A percentile compares a stretch with the other conserved stretches of the same genome.
phyloP scores from a whole-genome alignment of 1,284 basidiomycete genomes.

The Melampsora americana region DNA sequence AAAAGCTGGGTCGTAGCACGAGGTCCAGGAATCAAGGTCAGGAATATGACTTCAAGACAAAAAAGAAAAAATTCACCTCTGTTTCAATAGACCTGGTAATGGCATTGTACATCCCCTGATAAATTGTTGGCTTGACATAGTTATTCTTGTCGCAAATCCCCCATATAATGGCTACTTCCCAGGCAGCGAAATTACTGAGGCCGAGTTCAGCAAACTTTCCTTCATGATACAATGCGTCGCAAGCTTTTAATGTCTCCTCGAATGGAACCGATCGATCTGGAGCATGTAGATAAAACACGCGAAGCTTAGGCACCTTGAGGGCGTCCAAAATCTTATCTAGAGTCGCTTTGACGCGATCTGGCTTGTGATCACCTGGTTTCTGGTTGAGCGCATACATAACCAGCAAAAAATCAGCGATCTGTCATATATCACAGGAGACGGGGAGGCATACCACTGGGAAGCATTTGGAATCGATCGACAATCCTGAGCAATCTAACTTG shows the following conservation, averaged over 20 bases:
- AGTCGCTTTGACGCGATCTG: neutral
- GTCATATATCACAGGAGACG: neutral
- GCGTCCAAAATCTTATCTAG: neutral
- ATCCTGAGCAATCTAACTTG: neutral
- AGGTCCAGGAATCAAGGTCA: neutral
- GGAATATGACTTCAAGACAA: neutral
- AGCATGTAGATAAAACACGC: slow-evolving; percentile 40
- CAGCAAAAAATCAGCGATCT: neutral
- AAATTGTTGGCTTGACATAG: slow-evolving; percentile 38
- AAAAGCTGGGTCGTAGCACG: neutral
- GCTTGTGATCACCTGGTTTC: slow-evolving; percentile 19
- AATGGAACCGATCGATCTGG: slow-evolving; percentile 40
- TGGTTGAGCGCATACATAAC: neutral
- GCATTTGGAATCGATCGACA: slow-evolving; percentile 19
- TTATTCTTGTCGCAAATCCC: slow-evolving; percentile 45
- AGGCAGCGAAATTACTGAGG: slow-evolving; percentile 16
- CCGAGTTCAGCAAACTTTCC: slow-evolving; percentile 42
- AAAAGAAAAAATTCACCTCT: slow-evolving; percentile 56
- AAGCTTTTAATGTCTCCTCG: slow-evolving; percentile 27
- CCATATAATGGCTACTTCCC: slow-evolving; percentile 48
- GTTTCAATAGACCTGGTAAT: slow-evolving; percentile 60
- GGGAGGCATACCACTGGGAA: neutral
- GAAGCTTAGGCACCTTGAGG: slow-evolving; percentile 2
- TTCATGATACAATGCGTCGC: slow-evolving; percentile 40
- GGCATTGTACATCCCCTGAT: slow-evolving; percentile 52